These are phyloP conservation scores for Mycena maculata DNA, from an alignment of 768 basidiomycete species.

Conservation along the genomic window DNA sequence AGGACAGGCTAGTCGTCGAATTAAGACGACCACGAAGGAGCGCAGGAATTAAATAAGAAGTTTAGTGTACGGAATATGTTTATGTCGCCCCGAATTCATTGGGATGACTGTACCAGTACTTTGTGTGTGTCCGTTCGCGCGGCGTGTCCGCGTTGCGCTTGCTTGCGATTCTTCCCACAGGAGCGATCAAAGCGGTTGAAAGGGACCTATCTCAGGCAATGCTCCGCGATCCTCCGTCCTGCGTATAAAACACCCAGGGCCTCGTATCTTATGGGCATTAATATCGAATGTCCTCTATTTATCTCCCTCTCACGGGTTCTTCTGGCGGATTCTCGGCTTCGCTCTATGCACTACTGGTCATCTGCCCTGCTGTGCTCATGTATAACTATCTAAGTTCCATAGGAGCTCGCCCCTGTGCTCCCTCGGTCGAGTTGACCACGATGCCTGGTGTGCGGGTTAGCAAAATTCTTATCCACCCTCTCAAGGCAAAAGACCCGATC, in stretches of 20 bases:
- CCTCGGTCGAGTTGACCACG: background rate
- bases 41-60: background rate
- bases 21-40: background rate
- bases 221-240: background rate
- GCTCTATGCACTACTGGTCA: conserved; percentile 6
- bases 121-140: too few relatives aligned
- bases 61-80: conserved; percentile 4
- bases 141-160: too few relatives aligned
- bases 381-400: conserved; percentile 12
- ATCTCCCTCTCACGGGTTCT: background rate
- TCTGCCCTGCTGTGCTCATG: conserved; percentile 15
- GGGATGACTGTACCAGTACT: too few relatives aligned
- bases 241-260: background rate
- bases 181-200: conserved; percentile 1
- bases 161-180: too few relatives aligned
- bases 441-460: conserved; percentile 56
- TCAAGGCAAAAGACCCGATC: conserved; percentile 62
- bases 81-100: background rate
- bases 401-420: background rate
- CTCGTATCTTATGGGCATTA: too few relatives aligned
- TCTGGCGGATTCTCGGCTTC: background rate
- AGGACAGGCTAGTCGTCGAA: conserved; percentile 75
- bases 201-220: too few relatives aligned
- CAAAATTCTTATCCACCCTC: conserved; percentile 73
- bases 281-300: background rate